phyloP scores from a whole-genome alignment of 2,329 filamentous ascomycete species.

The Colletotrichum viniferum region DNA sequence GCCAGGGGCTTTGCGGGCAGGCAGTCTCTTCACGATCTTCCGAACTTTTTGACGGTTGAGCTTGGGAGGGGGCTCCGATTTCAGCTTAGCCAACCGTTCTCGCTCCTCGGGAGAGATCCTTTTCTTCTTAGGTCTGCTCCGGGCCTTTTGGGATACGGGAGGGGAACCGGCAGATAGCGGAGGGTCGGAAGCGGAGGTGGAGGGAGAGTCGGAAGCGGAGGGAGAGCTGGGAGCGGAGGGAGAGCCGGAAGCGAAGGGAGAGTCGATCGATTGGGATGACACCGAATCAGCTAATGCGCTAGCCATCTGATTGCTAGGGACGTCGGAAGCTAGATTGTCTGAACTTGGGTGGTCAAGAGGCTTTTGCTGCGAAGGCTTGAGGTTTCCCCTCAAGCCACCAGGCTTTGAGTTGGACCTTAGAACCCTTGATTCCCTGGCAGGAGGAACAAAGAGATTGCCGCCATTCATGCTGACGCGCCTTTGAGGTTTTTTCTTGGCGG shows the following conservation, averaged over 20 bases:
- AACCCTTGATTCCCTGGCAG: background rate
- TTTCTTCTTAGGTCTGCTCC: background rate
- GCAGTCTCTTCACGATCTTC: background rate
- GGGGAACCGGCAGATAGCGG: background rate
- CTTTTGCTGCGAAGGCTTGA: background rate
- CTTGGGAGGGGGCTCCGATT: background rate
- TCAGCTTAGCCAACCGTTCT: background rate
- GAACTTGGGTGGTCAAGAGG: background rate
- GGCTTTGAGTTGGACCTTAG: background rate
- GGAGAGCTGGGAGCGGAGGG: too few species aligned
- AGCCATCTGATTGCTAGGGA: background rate
- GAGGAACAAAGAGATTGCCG: background rate
- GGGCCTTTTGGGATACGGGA: background rate
- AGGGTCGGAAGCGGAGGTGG: background rate
- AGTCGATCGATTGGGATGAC: background rate
- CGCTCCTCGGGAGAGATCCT: background rate
- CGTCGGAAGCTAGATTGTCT: background rate
- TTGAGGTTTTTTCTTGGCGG: background rate
- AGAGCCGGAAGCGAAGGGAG: too few species aligned
- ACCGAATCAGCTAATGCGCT: background rate
- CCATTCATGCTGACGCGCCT: background rate
- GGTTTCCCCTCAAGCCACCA: background rate
- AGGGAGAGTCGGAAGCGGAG: too few species aligned
- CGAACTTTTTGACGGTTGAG: background rate
- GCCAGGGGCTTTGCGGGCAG: background rate